These are phyloP conservation scores for Nannizziopsis barbatae DNA, from an alignment of 2,329 filamentous ascomycete species.

Conservation along the genomic window DNA sequence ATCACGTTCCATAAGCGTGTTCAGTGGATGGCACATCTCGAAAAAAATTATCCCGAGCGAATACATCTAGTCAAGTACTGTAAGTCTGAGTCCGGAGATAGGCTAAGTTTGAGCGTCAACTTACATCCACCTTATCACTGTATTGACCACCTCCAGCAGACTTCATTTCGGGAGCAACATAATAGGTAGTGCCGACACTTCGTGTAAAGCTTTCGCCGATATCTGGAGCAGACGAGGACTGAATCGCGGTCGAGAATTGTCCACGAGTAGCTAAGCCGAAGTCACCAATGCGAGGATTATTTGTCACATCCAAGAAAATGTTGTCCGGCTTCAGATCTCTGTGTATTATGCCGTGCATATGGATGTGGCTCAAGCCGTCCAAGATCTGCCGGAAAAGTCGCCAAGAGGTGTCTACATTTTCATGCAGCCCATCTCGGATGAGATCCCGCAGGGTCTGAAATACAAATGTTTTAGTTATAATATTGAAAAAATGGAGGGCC, in stretches of 20 bases:
- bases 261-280: constrained; percentile 90
- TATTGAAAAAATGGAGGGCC: not conserved
- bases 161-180: constrained; percentile 84
- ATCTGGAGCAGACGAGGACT: constrained; percentile 27
- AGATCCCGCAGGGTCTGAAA: constrained; percentile 70
- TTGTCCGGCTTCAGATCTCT: constrained; percentile 96
- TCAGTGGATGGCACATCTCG: constrained; percentile 70
- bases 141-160: constrained; percentile 66
- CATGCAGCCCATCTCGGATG: constrained; percentile 62
- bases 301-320: constrained; percentile 82
- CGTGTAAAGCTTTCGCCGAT: constrained; percentile 37
- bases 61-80: constrained; percentile 56
- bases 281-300: constrained; percentile 91
- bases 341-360: constrained; percentile 83
- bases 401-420: constrained; percentile 72
- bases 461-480: not conserved
- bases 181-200: constrained; percentile 68
- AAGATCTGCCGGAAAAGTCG: constrained; percentile 81
- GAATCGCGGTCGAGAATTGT: constrained; percentile 42
- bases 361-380: constrained; percentile 81
- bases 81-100: constrained; percentile 8
- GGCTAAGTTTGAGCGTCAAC: constrained; percentile 23
- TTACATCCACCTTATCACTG: constrained; percentile 80
- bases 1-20: constrained; percentile 53
- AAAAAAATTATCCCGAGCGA: constrained; percentile 96